Base-by-base conservation (phyloP, 257 asterid genomes). In the Phtheirospermum japonicum region DNA sequence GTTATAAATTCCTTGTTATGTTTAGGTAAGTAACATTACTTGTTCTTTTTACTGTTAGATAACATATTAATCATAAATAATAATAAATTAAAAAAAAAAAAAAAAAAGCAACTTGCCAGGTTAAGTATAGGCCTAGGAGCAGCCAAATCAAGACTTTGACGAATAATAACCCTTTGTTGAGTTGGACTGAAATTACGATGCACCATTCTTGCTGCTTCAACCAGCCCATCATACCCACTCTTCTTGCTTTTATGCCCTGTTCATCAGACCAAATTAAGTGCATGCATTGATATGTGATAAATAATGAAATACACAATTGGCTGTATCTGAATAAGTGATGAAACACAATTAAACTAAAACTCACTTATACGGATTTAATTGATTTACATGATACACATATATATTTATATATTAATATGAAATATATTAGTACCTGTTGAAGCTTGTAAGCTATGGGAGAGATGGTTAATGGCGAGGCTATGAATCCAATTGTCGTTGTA, bases 401-500 rank as follows among this genome's bases (percentile, higher is more conserved):
- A 46, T 6, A 46, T 45, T 4, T 13, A 13, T 48, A 2, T 9
- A 5, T 17, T 3, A 6, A 7, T 48, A 8, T 48, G 28, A 4
- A 18, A 12, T 14, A 45, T n/a, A 12, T 48, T 48, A 17, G 26
- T 20, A 77, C 81, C 81, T 76, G 81, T 57, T 9, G 81, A 39
- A 60, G 85, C 71, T 79, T 84, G 96, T 48, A 88, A 45, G 59
- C 80, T 79, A 6, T 68, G 59, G 36, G 95, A 88, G 73, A 88
- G 89, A 66, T 91, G 86, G 32, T 80, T 79, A 65, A 88, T 88
- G 73, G 95, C 97, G 26, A 80, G 67, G 18, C 70, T 87, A 52
- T 88, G 93, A 37, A 78, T 86, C 81, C 82, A 91, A 68, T 63
- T 83, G 58, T 91, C 98, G 6, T 68, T 70, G 76, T 88, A 81